Base-by-base conservation (phyloP, 2,329 filamentous ascomycete genomes). In the Ophiocordyceps australis region DNA sequence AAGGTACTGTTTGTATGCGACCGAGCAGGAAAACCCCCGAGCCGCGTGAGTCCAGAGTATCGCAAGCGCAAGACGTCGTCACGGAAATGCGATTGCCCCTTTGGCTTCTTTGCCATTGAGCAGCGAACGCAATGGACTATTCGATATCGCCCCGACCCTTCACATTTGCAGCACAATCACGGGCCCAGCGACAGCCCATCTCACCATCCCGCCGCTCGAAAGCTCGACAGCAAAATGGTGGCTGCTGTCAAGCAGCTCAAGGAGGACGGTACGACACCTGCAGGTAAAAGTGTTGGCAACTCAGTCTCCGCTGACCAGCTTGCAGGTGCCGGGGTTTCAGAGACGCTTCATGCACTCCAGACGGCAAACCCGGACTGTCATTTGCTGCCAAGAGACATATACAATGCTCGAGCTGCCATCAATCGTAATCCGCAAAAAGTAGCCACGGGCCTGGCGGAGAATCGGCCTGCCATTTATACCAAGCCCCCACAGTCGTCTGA, bases 21-120 rank as follows among this genome's bases (percentile, higher is more conserved):
- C 38, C 59, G 69, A 28, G 69, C 69, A 4, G 70, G 70, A 22
- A 71, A 71, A 36, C 66, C 66, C 2, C 66, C 66, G 3, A 65
- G 55, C 28, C 59, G 65, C 5, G 67, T 71, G n/a, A 72, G 55
- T 33, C 65, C 69, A 2, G 70, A 74, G 45, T 60, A 64, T 32
- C 62, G 70, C 29, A 74, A 74, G 45, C 59, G 67, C 14, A 71
- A 70, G 40, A 75, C 70, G 1, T 73, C 70, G 7, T 74, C 69
- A n/a, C 58, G 70, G 23, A 75, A 75, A 38, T 74, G 70, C 38
- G 69, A 74, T 36, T 75, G 70, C 34, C 66, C 67, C 17, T 75
- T 75, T 42, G 70, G 70, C n/a, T 74, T 75, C 43, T 75, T 74
- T 35, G 70, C 70, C 28, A 69, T 75, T 20, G 70, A 75, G 43